phyloP scores from a whole-genome alignment of 768 basidiomycete species.

The Leccinum imitatum region DNA sequence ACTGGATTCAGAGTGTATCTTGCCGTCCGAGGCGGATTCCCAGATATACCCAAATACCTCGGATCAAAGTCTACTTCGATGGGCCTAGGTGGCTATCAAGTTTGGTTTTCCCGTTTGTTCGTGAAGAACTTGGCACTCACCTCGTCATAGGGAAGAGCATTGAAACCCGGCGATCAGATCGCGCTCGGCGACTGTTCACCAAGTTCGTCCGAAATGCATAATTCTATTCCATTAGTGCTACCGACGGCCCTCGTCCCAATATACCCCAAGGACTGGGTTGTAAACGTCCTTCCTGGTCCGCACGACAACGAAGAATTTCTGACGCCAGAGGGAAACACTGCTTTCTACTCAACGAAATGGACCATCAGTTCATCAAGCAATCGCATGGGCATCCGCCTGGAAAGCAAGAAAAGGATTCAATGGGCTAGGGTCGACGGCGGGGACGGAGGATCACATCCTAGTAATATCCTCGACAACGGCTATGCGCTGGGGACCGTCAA shows the following conservation, averaged over 20 bases:
- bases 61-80: conserved; percentile 67
- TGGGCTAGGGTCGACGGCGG: conserved; percentile 62
- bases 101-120: not conserved
- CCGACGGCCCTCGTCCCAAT: conserved; percentile 37
- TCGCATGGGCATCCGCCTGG: conserved; percentile 62
- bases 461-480: conserved; percentile 64
- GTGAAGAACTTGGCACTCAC: conserved; percentile 7
- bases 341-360: conserved; percentile 56
- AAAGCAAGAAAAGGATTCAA: conserved; percentile 40
- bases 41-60: conserved; percentile 52
- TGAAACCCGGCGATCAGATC: conserved; percentile 52
- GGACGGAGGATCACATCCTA: conserved; percentile 67
- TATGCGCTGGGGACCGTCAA: conserved; percentile 57
- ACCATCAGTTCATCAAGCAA: conserved; percentile 56
- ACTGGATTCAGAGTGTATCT: conserved; percentile 57
- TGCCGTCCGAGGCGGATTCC: conserved; percentile 59
- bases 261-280: conserved; percentile 49
- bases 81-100: conserved; percentile 59
- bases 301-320: conserved; percentile 61
- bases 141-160: conserved; percentile 45
- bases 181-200: conserved; percentile 37
- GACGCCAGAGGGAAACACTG: conserved; percentile 43
- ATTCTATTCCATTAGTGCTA: conserved; percentile 12
- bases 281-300: conserved; percentile 60
- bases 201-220: conserved; percentile 11